Evolutionary conservation across 2,329 filamentous ascomycete species (phyloP), one percentile per base, ranked within the genome.

Genomic region (Trichothecium roseum): DNA sequence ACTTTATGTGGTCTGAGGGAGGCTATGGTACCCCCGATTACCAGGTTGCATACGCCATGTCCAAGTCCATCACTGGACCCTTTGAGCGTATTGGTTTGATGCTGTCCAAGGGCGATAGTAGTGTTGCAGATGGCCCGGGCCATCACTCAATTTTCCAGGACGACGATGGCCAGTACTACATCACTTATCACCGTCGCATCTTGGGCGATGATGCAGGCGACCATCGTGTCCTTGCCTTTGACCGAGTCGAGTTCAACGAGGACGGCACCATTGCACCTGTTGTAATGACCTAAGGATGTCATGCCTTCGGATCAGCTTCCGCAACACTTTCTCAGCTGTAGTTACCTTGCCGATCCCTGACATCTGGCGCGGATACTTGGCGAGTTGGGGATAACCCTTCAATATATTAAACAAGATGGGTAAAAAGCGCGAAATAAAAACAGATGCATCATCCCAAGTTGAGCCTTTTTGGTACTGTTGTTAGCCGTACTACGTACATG

Each of bases 1-100:
- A 40, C 36, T 38, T 40, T 20, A 40, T 40, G 39, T 40, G 39
- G 39, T 40, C 39, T 6, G 39, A 38, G 32, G 32, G 32, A 8
- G 35, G 31, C 14, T 40, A 40, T 36, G 36, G 39, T 4, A 37
- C 35, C 9, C 36, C 39, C 4, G 28, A 36, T 22, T 40, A 40
- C 28, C 31, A 32, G 4, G 39, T 37, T 8, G 39, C 39, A 16
- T 40, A 40, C 29, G 39, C 30, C 31, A 38, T 35, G 36, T 40
- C 39, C 9, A 22, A 31, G 18, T 35, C 31, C 15, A 17, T 40
- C 18, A 34, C 30, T 7, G 39, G 39, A 6, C 39, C 39, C 3
- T 40, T 40, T 26, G 16, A 36, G 5, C 36, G 39, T 1, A 31
- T 36, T 12, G 39, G 37, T 3, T 17, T 39, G 28, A 36, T 38